Evolutionary conservation across 1,284 basidiomycete species (phyloP), one percentile per base, ranked within the genome.

Genomic region (Cutaneotrichosporon arboriforme): DNA sequence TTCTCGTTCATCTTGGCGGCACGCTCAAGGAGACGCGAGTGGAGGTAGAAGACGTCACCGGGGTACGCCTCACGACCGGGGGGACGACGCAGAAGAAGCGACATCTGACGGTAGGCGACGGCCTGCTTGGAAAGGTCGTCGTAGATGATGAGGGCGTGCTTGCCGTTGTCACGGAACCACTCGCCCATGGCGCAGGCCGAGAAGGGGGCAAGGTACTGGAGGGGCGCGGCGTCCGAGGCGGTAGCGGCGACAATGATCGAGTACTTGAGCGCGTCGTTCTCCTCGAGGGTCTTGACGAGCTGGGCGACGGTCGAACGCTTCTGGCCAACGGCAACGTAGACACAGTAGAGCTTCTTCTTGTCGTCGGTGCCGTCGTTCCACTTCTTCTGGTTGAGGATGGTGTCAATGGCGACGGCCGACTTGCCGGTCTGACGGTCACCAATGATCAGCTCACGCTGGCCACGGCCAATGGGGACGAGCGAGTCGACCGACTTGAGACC

Each of bases 141-240:
- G 80, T 96, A 98, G 81, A 98, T 89, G 80, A 98, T 97, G 73
- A 97, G 84, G 68, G 94, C 81, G 80, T 82, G 81, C 73, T 90
- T 94, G 81, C 91, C 92, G 78, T 98, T 97, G 81, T 98, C 94
- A 82, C 94, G 91, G 94, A 98, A 98, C 94, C 94, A 98, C 82
- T 98, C 94, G 78, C 94, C 94, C 89, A 98, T 98, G 72, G 94
- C 93, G 79, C 90, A 94, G 65, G 94, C 94, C 69, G 94, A 94
- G 91, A 98, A 98, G 70, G 94, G 94, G 72, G 94, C 94, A 66
- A 97, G 88, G 81, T 97, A 98, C 78, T 97, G 94, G 56, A 98
- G 84, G 65, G 94, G 94, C 70, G 94, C 94, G 72, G 94, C 94
- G 81, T 98, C 94, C 40, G 93, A 97, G 60, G 94, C 94, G 62